Percentiles rank a stretch among this genome's conserved stretches.
phyloP scores from a whole-genome alignment of 257 asterid species.

The Verbena officinalis region DNA sequence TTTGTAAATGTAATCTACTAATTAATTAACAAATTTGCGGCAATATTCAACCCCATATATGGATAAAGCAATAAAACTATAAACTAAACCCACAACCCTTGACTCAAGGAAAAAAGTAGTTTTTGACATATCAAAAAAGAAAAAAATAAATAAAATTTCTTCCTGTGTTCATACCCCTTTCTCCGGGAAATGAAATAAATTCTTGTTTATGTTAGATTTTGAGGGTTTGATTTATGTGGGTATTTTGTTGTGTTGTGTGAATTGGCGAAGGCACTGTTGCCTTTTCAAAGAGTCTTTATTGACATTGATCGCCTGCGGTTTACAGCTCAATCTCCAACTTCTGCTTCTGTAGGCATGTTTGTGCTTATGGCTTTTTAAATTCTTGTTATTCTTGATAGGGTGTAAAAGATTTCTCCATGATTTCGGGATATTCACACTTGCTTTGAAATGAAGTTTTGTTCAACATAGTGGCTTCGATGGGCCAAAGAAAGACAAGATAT shows the following conservation, averaged over 20 bases:
- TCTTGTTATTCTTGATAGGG: background rate
- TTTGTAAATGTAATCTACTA: constrained; percentile 17
- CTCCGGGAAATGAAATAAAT: background rate
- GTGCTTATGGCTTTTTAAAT: background rate
- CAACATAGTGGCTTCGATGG: too few species aligned
- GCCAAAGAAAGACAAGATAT: too few species aligned
- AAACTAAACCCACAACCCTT: constrained; percentile 30
- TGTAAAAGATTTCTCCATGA: background rate
- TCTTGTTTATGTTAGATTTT: constrained; percentile 15
- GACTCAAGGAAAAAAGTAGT: constrained; percentile 21
- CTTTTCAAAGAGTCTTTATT: constrained; percentile 12
- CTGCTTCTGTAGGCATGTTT: constrained; percentile 26
- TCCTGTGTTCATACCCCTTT: constrained; percentile 34
- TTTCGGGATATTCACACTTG: background rate
- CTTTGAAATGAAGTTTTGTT: too few species aligned
- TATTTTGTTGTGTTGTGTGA: constrained; percentile 24
- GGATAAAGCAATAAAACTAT: constrained; percentile 18
- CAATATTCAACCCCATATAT: constrained; percentile 31
- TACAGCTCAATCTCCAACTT: constrained; percentile 22
- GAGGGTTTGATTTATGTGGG: background rate
- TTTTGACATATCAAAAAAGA: background rate
- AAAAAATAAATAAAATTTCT: constrained; percentile 7
- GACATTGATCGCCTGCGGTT: background rate
- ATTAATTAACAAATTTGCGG: background rate
- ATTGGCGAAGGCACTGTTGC: background rate